phyloP scores from a whole-genome alignment of 345 rosid species.

The Eucalyptus caleyi region DNA sequence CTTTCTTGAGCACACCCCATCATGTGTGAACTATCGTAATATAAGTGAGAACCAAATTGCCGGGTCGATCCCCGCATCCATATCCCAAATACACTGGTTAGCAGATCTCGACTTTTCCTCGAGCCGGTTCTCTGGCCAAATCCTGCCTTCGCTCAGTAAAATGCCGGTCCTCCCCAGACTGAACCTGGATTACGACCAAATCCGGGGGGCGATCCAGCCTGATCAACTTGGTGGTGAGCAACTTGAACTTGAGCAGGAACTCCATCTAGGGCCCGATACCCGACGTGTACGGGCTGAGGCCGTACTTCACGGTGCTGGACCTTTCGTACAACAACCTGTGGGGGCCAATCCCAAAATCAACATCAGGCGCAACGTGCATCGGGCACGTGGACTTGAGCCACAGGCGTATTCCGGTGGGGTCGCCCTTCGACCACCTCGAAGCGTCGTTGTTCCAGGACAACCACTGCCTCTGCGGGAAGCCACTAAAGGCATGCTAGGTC shows the following conservation, averaged over 20 bases:
- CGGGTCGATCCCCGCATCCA: constrained; percentile 11
- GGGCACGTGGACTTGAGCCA: constrained; percentile 42
- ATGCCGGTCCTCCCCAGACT: constrained; percentile 31
- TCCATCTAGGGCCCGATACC: constrained; percentile 11
- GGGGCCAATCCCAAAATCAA: constrained; percentile 17
- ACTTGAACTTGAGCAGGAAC: constrained; percentile 27
- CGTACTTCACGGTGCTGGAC: constrained; percentile 30
- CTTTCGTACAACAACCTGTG: constrained; percentile 19
- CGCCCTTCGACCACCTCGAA: constrained; percentile 29
- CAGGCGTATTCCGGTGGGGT: constrained; percentile 18
- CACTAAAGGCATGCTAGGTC: constrained; percentile 11
- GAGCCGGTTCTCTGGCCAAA: constrained; percentile 15
- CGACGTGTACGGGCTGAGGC: constrained; percentile 12
- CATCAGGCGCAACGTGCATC: constrained; percentile 12
- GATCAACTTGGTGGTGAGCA: constrained; percentile 12
- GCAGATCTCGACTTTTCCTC: constrained; percentile 31
- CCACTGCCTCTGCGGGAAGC: constrained; percentile 37
- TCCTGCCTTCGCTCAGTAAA: constrained; percentile 18
- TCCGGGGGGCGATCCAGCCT: constrained; percentile 12
- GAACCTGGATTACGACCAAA: constrained; percentile 18
- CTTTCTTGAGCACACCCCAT: no score
- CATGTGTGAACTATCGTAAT: no score
- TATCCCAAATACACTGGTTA: constrained; percentile 19
- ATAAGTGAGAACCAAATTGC: constrained; percentile 9
- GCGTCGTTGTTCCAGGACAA: constrained; percentile 22